Conservation (phyloP, 768 basidiomycete species). For the Russula foetens region DNA sequence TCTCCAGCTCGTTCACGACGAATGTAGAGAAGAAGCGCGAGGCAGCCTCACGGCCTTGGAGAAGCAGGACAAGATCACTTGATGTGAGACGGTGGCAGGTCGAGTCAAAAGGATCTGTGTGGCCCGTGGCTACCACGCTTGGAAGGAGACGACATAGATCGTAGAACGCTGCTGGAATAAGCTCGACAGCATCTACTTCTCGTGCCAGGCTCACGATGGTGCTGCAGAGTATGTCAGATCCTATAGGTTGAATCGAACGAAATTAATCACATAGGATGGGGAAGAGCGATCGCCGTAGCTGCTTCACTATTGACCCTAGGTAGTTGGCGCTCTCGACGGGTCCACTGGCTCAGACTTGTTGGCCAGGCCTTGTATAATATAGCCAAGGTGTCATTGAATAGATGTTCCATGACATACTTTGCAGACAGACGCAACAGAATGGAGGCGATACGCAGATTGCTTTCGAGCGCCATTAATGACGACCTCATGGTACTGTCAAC, state of each 20-base stretch:
- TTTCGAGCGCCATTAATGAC: constrained; percentile 32
- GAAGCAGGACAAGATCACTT: constrained; percentile 48
- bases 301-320: constrained; percentile 44
- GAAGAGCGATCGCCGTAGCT: constrained; percentile 43
- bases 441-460: constrained; percentile 44
- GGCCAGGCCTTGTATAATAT: constrained; percentile 53
- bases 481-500: constrained; percentile 9
- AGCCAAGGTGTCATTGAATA: constrained; percentile 50
- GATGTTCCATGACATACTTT: constrained; percentile 50
- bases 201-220: constrained; percentile 60
- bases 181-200: constrained; percentile 43
- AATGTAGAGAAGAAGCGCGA: constrained; percentile 73
- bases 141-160: constrained; percentile 65
- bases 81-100: constrained; percentile 37
- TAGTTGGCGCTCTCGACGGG: constrained; percentile 51
- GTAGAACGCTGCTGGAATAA: constrained; percentile 72
- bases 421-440: constrained; percentile 55
- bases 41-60: constrained; percentile 64
- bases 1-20: constrained; percentile 66
- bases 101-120: constrained; percentile 31
- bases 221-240: constrained; percentile 28
- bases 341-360: constrained; percentile 54
- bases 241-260: neutral
- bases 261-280: constrained; percentile 59
- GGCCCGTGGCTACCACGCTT: constrained; percentile 50